Conservation (phyloP, 1,139 yeast genomes). For the Saccharomyces hybrid region DNA sequence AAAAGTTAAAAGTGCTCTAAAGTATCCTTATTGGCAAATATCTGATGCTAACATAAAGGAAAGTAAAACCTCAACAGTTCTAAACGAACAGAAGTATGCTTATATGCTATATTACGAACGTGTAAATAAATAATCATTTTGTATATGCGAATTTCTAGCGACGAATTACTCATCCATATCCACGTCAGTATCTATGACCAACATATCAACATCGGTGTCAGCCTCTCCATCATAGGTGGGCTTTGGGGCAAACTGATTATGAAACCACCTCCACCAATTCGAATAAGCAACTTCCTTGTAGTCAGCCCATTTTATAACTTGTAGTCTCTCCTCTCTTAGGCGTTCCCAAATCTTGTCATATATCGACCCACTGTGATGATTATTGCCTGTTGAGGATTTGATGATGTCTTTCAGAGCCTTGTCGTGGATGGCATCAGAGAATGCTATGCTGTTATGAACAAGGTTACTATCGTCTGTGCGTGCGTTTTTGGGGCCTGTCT, state of each 20-base stretch:
- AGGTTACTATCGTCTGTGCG: slow-evolving; percentile 1
- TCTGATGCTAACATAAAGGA: slow-evolving; percentile 70
- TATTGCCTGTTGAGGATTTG: slow-evolving; percentile 1
- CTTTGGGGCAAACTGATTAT: slow-evolving; percentile 1
- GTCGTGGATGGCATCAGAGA: neutral
- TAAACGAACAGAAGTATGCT: slow-evolving; percentile 63
- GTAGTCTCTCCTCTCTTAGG: slow-evolving; percentile 17
- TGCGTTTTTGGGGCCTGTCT: slow-evolving; percentile 4
- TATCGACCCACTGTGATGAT: slow-evolving; percentile 7
- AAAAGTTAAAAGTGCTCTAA: slow-evolving; percentile 42
- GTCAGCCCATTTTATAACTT: slow-evolving; percentile 24
- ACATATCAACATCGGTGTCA: slow-evolving; percentile 17
- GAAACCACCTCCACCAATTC: slow-evolving; percentile 25
- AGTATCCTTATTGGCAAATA: slow-evolving; percentile 77
- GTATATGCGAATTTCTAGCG: neutral
- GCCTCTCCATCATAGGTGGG: slow-evolving; percentile 6
- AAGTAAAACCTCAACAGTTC: slow-evolving; percentile 49
- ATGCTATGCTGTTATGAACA: neutral
- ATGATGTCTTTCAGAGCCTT: slow-evolving; percentile 2
- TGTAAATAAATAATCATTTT: slow-evolving; percentile 3
- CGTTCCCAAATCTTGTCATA: slow-evolving; percentile 17
- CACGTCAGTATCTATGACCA: slow-evolving; percentile 6
- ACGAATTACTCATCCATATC: slow-evolving; percentile 12
- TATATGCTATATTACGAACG: slow-evolving; percentile 76
- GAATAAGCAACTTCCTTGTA: slow-evolving; percentile 13